Percentiles rank a stretch among this genome's conserved stretches.
Conservation (phyloP, 2,329 filamentous ascomycete species). For the Bipolaris oryzae region DNA sequence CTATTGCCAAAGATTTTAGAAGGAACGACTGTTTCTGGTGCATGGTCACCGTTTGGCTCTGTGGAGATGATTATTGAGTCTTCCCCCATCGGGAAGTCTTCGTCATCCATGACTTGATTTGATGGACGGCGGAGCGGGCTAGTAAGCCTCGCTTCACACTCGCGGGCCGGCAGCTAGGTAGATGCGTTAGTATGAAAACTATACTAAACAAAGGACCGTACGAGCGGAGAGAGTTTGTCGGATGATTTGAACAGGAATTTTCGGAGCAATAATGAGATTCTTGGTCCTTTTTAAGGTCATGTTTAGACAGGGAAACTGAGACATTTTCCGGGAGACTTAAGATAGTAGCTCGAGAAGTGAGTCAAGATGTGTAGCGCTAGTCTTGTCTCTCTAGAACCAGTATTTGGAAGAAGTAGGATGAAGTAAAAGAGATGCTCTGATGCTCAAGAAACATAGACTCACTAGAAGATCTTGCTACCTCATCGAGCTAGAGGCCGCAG, state of each 20-base stretch:
- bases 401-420: background rate
- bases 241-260: background rate
- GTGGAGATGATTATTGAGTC: conserved; percentile 39
- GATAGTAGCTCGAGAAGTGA: background rate
- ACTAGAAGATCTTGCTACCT: conserved; percentile 18
- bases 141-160: conserved; percentile 24
- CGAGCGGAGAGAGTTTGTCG: background rate
- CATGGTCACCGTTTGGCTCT: conserved; percentile 40
- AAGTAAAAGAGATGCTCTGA: background rate
- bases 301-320: background rate
- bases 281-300: background rate
- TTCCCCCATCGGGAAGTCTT: conserved; percentile 40
- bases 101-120: conserved; percentile 33
- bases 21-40: conserved; percentile 36
- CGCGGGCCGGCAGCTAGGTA: conserved; percentile 18
- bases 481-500: conserved; percentile 14
- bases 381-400: background rate
- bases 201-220: background rate
- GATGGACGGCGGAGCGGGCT: conserved; percentile 16
- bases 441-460: conserved; percentile 7
- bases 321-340: background rate
- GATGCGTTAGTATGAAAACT: conserved; percentile 2
- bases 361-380: background rate
- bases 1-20: conserved; percentile 33
- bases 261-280: background rate